phyloP scores from a whole-genome alignment of 176 grass and related monocot species.

The Raddia guianensis region DNA sequence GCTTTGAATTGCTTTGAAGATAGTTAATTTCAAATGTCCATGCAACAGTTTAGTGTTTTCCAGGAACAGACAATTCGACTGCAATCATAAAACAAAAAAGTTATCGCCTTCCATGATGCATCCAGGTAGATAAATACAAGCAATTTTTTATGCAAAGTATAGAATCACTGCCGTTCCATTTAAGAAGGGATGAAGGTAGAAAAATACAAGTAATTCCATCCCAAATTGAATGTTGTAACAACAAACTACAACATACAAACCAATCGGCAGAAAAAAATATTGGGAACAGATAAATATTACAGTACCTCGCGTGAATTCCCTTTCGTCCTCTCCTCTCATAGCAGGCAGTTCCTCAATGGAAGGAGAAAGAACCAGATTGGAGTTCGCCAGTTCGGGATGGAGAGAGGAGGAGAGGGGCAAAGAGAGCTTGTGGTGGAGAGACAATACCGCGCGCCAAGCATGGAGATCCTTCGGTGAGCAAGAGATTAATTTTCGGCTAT shows the following conservation, averaged over 20 bases:
- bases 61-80: not conserved
- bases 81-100: not conserved
- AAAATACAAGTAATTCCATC: not conserved
- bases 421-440: slow-evolving; percentile 9
- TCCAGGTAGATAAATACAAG: not conserved
- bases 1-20: not conserved
- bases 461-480: slow-evolving; percentile 20
- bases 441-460: slow-evolving; percentile 25
- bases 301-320: slow-evolving; percentile 36
- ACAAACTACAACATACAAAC: not conserved
- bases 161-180: too few species aligned
- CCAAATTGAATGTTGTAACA: not conserved
- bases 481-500: slow-evolving; percentile 20
- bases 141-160: not conserved
- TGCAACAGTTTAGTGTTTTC: not conserved
- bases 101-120: not conserved
- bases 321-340: not conserved
- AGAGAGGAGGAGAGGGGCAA: slow-evolving; percentile 5
- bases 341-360: not conserved
- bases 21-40: slow-evolving; percentile 1
- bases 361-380: slow-evolving; percentile 21
- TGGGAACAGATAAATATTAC: not conserved
- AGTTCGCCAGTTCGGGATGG: not conserved
- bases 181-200: not conserved
- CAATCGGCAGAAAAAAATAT: not conserved